Evolutionary conservation across 768 basidiomycete genomes (phyloP), one percentile per base, ranked within the genome.

Genomic region (Hygrophorus pudorinus): DNA sequence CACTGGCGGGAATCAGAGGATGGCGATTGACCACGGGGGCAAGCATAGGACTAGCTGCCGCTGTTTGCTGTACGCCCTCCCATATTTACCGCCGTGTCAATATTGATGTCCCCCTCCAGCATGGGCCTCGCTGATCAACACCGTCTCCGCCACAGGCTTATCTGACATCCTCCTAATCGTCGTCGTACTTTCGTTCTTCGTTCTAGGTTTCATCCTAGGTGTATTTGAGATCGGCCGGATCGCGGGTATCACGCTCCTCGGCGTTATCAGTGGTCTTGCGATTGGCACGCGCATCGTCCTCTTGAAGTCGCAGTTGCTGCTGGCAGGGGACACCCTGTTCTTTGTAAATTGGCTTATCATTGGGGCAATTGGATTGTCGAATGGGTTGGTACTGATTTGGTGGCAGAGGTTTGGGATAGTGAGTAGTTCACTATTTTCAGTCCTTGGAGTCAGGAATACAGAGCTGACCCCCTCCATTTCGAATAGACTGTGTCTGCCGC

Each of bases 101-200:
- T n/a, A 43, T 30, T 16, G 40, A 39, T 44, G 18, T 16, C 14
- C 44, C 17, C 30, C 24, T 39, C 7, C 48, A 79, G 79, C 75
- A 4, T 84, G 81, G 81, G 68, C 76, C 5, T 75, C 79, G 9
- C 63, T 84, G 38, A 63, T 76, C 45, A 84, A 79, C 57, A 69
- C 76, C 1, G 57, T 76, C 2, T 61, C 65, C 46, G 59, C 70
- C 2, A 53, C 62, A 5, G 73, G 76, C 16, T 51, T 81, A 9
- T 58, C 74, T 0, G 81, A 84, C 54, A 44, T 72, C 14, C 53
- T 73, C 4, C 59, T 84, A 33, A 71, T 71, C 1, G 46, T 67
- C 31, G 65, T 78, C 41, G 63, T 73, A 6, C 45, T 83, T 18
- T 66, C 57, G 0, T 63, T 76, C 41, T 81, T 78, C 51, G 51